Base-by-base conservation (phyloP, 2,329 filamentous ascomycete species). In the Nigrospora sphaerica region DNA sequence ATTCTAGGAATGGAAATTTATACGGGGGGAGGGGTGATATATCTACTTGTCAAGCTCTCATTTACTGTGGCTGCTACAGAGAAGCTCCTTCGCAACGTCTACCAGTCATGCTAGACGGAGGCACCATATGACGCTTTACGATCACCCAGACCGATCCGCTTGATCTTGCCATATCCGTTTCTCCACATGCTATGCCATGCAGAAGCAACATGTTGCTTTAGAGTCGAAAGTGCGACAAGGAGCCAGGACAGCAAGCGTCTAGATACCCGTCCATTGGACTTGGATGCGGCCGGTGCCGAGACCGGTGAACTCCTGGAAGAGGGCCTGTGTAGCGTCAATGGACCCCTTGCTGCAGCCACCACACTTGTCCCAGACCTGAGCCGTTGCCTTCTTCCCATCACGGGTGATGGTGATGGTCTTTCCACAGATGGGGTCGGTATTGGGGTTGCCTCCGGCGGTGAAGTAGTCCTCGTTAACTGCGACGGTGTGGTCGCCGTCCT, bases 281-380 rank as follows among this genome's bases (percentile, higher is more conserved):
- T 51, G 43, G 16, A 49, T 46, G 34, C 60, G 57, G 10, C 59
- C 60, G 10, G 49, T 54, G 23, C 23, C 23, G 36, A 48, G 32
- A 40, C 53, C 49, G 18, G 46, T 55, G n/a, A 62, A 38, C 14
- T 49, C 31, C 47, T 53, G 18, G 48, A 63, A 64, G 33, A 62
- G 57, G 47, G 56, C 37, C 5, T 58, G 52, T 9, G 61, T 59
- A 46, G 63, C 62, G 36, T 63, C 61, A 52, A 64, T 58, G 41
- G 53, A 42, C 11, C 52, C 54, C 33, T 45, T 45, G 9, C 49
- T 47, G 50, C 62, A 64, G 34, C 38, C 44, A 16, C 54, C 50
- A 50, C 62, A 64, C 51, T 59, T 60, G 52, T 64, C 62, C 39
- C 57, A 61, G 42, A 64, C 55, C 23, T 45, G 56, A 45, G 58